Percentiles rank a stretch among this genome's conserved stretches.
Conservation (phyloP, 108 stramenopile genomes). For the Cylindrotheca fusiformis region DNA sequence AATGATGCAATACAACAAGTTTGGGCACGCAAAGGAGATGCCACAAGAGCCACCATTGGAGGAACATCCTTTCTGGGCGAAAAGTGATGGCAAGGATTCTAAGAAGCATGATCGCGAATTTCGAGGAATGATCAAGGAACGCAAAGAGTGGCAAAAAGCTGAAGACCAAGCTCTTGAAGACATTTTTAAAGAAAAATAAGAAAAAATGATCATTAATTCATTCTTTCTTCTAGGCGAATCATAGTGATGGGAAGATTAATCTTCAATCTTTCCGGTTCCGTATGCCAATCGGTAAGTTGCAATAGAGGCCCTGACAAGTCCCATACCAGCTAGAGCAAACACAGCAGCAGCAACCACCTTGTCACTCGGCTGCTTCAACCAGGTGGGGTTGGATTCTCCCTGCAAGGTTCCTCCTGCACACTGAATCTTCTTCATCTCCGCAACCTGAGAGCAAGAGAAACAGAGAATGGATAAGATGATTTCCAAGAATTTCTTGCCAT, state of each 20-base stretch:
- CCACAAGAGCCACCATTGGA: constrained; percentile 59
- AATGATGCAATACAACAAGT: constrained; percentile 86
- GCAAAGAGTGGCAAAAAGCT: constrained; percentile 77
- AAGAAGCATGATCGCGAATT: constrained; percentile 48
- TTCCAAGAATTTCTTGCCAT: constrained; percentile 1
- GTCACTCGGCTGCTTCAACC: constrained; percentile 79
- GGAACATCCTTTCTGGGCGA: constrained; percentile 74
- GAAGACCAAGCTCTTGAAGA: constrained; percentile 56
- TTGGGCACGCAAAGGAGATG: constrained; percentile 64
- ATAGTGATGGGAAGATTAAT: constrained; percentile 2
- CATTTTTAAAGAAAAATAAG: constrained; percentile 55
- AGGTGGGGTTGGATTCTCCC: constrained; percentile 76
- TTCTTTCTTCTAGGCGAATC: constrained; percentile 1
- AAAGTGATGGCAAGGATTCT: constrained; percentile 11
- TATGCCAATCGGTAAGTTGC: constrained; percentile 74
- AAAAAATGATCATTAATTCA: neutral
- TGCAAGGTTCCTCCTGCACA: constrained; percentile 63
- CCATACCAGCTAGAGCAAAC: constrained; percentile 42
- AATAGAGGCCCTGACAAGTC: constrained; percentile 24
- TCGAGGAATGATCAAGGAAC: constrained; percentile 64
- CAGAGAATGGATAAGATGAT: constrained; percentile 8
- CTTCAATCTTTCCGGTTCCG: constrained; percentile 71
- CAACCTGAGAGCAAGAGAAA: constrained; percentile 41
- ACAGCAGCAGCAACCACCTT: constrained; percentile 37
- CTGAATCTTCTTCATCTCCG: constrained; percentile 77